Evolutionary conservation across 139 green algal species (phyloP).

Genomic region (Coelastrella sp.): DNA sequence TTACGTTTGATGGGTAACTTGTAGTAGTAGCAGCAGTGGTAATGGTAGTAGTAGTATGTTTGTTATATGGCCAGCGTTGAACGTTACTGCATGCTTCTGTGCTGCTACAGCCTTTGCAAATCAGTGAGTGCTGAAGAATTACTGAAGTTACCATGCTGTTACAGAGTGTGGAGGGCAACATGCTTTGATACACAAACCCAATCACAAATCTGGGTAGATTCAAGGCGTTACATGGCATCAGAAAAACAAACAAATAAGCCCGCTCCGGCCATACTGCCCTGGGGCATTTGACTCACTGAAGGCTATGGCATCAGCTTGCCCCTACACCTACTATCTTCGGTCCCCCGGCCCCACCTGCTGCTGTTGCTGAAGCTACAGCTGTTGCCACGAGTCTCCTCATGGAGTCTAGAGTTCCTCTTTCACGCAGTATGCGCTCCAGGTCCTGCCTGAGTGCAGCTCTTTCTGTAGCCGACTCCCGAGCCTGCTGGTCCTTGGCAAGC

Average conservation of each 20-base stretch:
- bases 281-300: neutral
- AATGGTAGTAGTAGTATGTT: too few species aligned
- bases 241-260: neutral
- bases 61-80: too few species aligned
- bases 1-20: too few species aligned
- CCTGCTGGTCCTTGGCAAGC: neutral
- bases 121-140: too few species aligned
- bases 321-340: neutral
- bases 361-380: neutral
- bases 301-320: neutral
- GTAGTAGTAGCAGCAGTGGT: too few species aligned
- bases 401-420: slow-evolving; percentile 26
- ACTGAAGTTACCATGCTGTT: too few species aligned
- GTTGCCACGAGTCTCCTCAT: slow-evolving; percentile 4
- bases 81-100: too few species aligned
- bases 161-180: too few species aligned
- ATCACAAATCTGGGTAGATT: too few species aligned
- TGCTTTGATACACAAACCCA: too few species aligned
- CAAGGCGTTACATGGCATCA: too few species aligned
- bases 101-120: too few species aligned
- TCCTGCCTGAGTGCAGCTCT: slow-evolving; percentile 7
- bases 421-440: slow-evolving; percentile 12
- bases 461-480: neutral
- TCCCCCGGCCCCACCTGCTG: neutral
- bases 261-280: neutral